phyloP scores from a whole-genome alignment of 257 asterid genomes.

The Nicotiana paniculata region DNA sequence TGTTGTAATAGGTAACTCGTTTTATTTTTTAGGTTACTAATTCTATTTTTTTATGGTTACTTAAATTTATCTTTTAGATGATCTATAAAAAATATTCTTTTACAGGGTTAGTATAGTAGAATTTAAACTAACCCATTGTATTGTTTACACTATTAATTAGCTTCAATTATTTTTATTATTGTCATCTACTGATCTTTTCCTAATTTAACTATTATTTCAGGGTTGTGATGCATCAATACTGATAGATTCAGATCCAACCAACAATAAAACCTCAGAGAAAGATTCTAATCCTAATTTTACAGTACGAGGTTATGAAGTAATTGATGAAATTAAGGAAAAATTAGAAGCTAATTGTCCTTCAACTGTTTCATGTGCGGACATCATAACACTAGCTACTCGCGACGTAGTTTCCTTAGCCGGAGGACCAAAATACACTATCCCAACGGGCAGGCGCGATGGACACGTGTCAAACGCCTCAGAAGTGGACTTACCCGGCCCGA shows the following conservation, averaged over 20 bases:
- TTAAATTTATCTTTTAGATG: too few relatives aligned
- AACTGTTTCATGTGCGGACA: slow-evolving; percentile 71
- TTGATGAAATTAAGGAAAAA: slow-evolving; percentile 52
- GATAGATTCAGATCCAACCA: slow-evolving; percentile 23
- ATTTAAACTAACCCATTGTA: too few relatives aligned
- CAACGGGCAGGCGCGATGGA: slow-evolving; percentile 69
- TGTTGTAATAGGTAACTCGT: too few relatives aligned
- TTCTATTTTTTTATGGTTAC: too few relatives aligned
- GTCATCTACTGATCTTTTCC: background rate
- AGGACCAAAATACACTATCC: slow-evolving; percentile 43
- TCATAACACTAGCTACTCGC: slow-evolving; percentile 68
- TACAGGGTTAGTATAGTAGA: too few relatives aligned
- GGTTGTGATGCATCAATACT: slow-evolving; percentile 40
- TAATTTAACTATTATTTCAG: background rate
- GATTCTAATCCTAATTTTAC: slow-evolving; percentile 25
- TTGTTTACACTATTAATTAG: background rate
- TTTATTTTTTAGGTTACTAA: too few relatives aligned
- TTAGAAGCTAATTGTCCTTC: slow-evolving; percentile 46
- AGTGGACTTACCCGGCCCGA: slow-evolving; percentile 59
- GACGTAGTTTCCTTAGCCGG: slow-evolving; percentile 62
- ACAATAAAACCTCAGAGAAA: slow-evolving; percentile 18
- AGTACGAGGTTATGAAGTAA: slow-evolving; percentile 48
- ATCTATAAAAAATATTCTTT: too few relatives aligned
- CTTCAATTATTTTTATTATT: background rate
- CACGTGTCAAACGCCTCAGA: slow-evolving; percentile 28